Evolutionary conservation across 768 basidiomycete genomes (phyloP), one percentile per base, ranked within the genome.

Genomic region (Lepiota venenata): DNA sequence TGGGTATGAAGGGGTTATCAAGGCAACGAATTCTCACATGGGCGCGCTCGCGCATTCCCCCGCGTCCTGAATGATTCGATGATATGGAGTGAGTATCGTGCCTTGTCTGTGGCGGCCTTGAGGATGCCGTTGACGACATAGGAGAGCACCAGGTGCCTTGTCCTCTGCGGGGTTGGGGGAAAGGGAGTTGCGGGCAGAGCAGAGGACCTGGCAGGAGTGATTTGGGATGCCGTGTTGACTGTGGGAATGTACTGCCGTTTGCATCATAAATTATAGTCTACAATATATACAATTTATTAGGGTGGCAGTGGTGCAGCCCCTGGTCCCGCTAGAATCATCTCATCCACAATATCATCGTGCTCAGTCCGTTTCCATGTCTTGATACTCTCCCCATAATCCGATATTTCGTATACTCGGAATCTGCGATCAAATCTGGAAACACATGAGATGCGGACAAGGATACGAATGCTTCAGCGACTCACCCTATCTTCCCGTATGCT

Each of bases 361-460:
- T 91, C 89, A 3, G 82, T 85, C 37, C 84, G 82, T 69, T 97
- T 97, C 69, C 90, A 80, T 36, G 96, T 96, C 65, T 78, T 74
- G 65, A 98, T 91, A 5, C 83, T 94, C 77, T 98, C 96, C 42
- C 96, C 96, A 61, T 80, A 98, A 57, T 93, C 84, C 15, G 86
- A 88, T 48, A 98, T 78, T 21, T 93, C 84, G 68, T 87, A 98
- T 42, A 98, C 74, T 7, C 96, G 78, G 78, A 96, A 93, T 39
- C 96, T 81, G 15, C 95, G 83, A 68, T 97, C 91, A 66, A 98
- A 97, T 12, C 88, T 88, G 47, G 40, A 58, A 47, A 57, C 40
- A 36, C 35, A 35, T 64, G 18, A 62, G 50, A 51, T 38, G 21
- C n/a, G 10, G 37, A 7, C 42, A 49, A 7, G 27, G 44, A n/a